Conservation (phyloP, 1,284 basidiomycete species). For the Ceratobasidium theobromae region DNA sequence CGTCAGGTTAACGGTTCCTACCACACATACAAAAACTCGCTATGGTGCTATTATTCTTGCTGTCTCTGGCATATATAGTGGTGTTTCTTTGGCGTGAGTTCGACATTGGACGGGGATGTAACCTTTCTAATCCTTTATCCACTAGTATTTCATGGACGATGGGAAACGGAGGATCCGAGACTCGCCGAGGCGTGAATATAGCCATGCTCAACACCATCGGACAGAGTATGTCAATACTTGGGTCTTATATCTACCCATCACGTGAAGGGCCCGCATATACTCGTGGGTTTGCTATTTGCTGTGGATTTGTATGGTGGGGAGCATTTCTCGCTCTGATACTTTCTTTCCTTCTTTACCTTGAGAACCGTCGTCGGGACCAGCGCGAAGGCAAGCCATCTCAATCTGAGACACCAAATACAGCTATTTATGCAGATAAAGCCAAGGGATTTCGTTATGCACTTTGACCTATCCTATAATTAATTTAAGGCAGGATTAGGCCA, state of each 20-base stretch:
- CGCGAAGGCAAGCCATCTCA: constrained; percentile 9
- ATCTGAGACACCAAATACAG: constrained; percentile 15
- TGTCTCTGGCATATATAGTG: constrained; percentile 7
- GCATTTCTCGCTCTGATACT: constrained; percentile 23
- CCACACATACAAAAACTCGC: constrained; percentile 41
- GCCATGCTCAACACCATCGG: constrained; percentile 50
- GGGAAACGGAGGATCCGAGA: constrained; percentile 43
- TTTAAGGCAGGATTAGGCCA: too few species aligned
- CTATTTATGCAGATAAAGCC: constrained; percentile 20
- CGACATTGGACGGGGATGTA: constrained; percentile 35
- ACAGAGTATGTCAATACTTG: constrained; percentile 48
- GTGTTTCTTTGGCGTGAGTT: constrained; percentile 3
- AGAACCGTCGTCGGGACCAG: constrained; percentile 28
- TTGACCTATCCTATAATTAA: too few species aligned
- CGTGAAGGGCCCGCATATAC: constrained; percentile 45
- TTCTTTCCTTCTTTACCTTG: constrained; percentile 5
- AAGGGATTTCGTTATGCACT: constrained; percentile 28
- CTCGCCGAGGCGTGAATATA: constrained; percentile 46
- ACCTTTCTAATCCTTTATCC: constrained; percentile 37
- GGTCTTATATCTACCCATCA: constrained; percentile 47
- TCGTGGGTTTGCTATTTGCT: constrained; percentile 44
- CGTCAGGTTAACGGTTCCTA: constrained; percentile 47
- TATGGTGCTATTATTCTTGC: constrained; percentile 14
- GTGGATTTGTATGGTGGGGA: constrained; percentile 22
- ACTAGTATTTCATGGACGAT: constrained; percentile 41